Base-by-base conservation (phyloP, 2,329 filamentous ascomycete species). In the Zalaria obscura region DNA sequence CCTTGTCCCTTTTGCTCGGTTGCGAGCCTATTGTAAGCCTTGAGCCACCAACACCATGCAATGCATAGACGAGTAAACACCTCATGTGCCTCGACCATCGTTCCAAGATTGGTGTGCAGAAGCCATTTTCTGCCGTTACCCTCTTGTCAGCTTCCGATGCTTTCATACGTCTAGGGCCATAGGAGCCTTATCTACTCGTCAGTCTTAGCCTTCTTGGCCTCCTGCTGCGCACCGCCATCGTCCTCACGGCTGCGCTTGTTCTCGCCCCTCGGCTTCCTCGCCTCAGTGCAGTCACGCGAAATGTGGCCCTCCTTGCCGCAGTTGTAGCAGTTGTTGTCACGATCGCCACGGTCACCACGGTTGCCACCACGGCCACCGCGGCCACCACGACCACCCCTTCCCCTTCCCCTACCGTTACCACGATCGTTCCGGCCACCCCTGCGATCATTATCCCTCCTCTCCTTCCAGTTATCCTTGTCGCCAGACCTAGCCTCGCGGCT, bases 231-330 rank as follows among this genome's bases (percentile, higher is more conserved):
- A 38, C 47, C 47, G n/a, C 39, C 35, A 9, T 34, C 38, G n/a
- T 42, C 45, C 27, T 35, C 38, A 10, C 37, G 39, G 3, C 18
- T 42, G 11, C 41, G 35, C 43, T 47, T 43, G 25, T 39, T 36
- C 27, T 50, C 44, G 3, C 33, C 25, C 34, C 18, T 18, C 18
- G 18, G 18, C 29, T 32, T 32, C 29, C 29, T 32, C n/a, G 77
- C 81, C 79, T 76, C 86, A 64, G 87, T 82, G 72, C 91, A 95
- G 55, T 95, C 89, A 48, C 88, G 82, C 45, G 86, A 93, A 65
- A 96, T 96, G 67, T 96, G 89, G 40, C 91, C 91, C 44, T 86
- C 78, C 69, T 95, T 83, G 50, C 88, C 86, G 61, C 91, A 98
- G 64, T 87, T 82, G 72, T 96, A 98, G 76, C 91, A 98, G 9